Evolutionary conservation across 169 alveolate genomes (phyloP), one percentile per base, ranked within the genome.

Genomic region (Cryptosporidium bovis): DNA sequence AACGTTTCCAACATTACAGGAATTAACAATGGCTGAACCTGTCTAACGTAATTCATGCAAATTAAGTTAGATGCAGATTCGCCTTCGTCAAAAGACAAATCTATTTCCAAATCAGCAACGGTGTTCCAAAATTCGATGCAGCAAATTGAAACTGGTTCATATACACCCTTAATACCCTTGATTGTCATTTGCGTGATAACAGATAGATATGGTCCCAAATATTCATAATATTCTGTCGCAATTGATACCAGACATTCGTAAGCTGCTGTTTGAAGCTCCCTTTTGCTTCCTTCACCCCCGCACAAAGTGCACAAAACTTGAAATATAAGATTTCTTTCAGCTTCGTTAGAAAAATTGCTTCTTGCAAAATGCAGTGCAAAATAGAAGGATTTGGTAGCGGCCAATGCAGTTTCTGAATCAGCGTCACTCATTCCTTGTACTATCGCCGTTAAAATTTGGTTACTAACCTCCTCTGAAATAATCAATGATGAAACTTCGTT

Each of bases 51-150:
- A 82, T 87, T 90, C 71, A 84, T 83, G 13, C 93, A 90, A 64
- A 82, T 91, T 36, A 66, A 83, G 27, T 82, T 90, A 18, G 82
- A 50, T 62, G 18, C n/a, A 16, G 51, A 33, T 13, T 60, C 48
- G 16, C 83, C 62, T 20, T 85, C 92, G 4, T 90, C 90, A 13
- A 65, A 44, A 71, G 89, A 82, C 31, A 90, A 40, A 60, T 66
- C 91, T 12, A 95, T 94, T 66, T 94, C 97, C 50, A 92, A 92
- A 77, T 94, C 97, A 56, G 97, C 94, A 8, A 94, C 92, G 3
- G 97, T 94, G 71, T 94, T 94, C 97, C 97, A 94, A 83, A 94
- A 94, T 91, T 94, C 97, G 34, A 94, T 90, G 7, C 97, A 96
- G 48, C 96, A 93, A 8, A 94, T 91, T 15, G 97, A 95, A 64